Percentiles rank a stretch among this genome's conserved stretches.
Evolutionary conservation across 2,329 filamentous ascomycete genomes (phyloP).

Genomic region (Tolypocladium guangdongense): DNA sequence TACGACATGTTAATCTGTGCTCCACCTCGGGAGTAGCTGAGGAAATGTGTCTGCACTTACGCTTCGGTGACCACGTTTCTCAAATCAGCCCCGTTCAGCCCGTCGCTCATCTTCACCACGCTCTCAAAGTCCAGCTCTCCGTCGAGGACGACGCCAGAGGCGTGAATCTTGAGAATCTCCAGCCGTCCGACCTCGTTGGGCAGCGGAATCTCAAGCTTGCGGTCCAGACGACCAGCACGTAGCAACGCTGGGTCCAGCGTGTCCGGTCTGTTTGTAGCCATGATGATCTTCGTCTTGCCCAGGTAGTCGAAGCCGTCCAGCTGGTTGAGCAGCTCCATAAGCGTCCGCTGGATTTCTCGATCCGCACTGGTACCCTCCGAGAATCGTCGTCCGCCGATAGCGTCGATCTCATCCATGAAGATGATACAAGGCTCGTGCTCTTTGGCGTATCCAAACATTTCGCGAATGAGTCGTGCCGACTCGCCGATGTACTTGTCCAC

Average conservation of each 20-base stretch:
- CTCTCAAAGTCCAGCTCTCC: constrained; percentile 98
- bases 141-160: constrained; percentile 73
- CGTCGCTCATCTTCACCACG: constrained; percentile 99
- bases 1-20: not conserved
- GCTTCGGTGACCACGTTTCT: constrained; percentile 97
- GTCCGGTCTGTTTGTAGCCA: constrained; percentile 97
- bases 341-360: constrained; percentile 92
- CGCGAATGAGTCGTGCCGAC: constrained; percentile 89
- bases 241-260: constrained; percentile 89
- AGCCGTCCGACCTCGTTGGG: constrained; percentile 94
- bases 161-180: constrained; percentile 97
- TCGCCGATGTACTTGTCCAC: constrained; percentile 99
- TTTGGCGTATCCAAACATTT: constrained; percentile 99
- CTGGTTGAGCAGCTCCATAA: constrained; percentile 98
- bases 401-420: constrained; percentile 99
- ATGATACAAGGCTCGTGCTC: constrained; percentile 99
- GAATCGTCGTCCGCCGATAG: constrained; percentile 92
- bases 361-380: constrained; percentile 96
- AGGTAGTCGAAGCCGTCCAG: constrained; percentile 98
- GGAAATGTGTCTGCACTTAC: constrained; percentile 43
- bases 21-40: no score
- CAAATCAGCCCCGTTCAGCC: constrained; percentile 93
- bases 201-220: constrained; percentile 95
- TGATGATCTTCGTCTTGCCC: constrained; percentile 99
- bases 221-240: constrained; percentile 83